Conservation (phyloP, 768 basidiomycete genomes). For the Boletellus ananiceps region DNA sequence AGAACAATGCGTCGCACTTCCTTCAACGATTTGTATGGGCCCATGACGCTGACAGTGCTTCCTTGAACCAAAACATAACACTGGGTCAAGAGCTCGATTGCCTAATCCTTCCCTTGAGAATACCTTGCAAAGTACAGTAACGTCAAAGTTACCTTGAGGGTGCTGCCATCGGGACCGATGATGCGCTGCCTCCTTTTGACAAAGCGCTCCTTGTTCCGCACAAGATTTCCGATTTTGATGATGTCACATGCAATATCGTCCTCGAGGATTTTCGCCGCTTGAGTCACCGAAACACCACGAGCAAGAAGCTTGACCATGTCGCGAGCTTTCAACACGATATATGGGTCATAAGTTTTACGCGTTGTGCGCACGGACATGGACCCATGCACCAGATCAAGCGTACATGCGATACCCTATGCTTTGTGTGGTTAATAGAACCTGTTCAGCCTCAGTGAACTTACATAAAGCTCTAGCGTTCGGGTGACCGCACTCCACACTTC, state of each 20-base stretch:
- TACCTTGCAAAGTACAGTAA: neutral
- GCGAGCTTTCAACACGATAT: conserved; percentile 91
- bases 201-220: conserved; percentile 94
- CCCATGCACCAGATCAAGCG: conserved; percentile 91
- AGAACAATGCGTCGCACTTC: conserved; percentile 95
- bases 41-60: conserved; percentile 97
- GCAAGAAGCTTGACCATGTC: conserved; percentile 95
- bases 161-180: conserved; percentile 96
- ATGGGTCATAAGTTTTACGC: conserved; percentile 95
- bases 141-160: conserved; percentile 67
- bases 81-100: conserved; percentile 92
- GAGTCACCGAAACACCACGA: conserved; percentile 78
- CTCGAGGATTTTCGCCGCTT: conserved; percentile 86
- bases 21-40: conserved; percentile 90
- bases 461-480: conserved; percentile 74
- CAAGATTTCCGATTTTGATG: conserved; percentile 93
- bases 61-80: conserved; percentile 99
- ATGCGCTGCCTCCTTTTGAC: conserved; percentile 95
- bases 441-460: conserved; percentile 32
- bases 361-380: conserved; percentile 98
- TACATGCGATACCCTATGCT: conserved; percentile 78
- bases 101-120: conserved; percentile 45
- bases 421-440: neutral
- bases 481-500: conserved; percentile 95
- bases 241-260: conserved; percentile 93